Percentiles rank a stretch among this genome's conserved stretches.
These are phyloP conservation scores for Suillus placidus DNA, from an alignment of 768 basidiomycete species.

Conservation along the genomic window DNA sequence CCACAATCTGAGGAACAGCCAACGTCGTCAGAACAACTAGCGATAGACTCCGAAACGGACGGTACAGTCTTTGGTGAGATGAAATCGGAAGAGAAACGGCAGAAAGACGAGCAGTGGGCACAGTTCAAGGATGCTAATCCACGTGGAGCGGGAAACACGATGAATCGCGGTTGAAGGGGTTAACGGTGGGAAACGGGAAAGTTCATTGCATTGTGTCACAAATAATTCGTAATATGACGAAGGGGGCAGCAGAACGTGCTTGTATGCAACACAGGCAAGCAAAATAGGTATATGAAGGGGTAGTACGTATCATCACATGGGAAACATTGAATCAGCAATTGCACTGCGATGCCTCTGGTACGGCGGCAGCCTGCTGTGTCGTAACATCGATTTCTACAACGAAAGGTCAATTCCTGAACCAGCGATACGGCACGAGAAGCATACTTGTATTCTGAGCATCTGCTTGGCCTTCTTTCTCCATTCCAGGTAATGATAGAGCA, in stretches of 20 bases:
- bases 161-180: slow-evolving; percentile 78
- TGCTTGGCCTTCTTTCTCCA: slow-evolving; percentile 78
- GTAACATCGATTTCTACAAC: slow-evolving; percentile 89
- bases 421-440: slow-evolving; percentile 14
- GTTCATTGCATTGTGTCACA: slow-evolving; percentile 9
- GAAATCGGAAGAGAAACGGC: slow-evolving; percentile 74
- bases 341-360: slow-evolving; percentile 88
- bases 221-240: slow-evolving; percentile 2
- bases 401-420: slow-evolving; percentile 11
- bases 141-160: slow-evolving; percentile 93
- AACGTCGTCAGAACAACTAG: slow-evolving; percentile 78
- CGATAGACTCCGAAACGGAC: slow-evolving; percentile 81
- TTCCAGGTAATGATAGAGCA: slow-evolving; percentile 95
- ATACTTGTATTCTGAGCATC: slow-evolving; percentile 56
- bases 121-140: slow-evolving; percentile 83
- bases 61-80: slow-evolving; percentile 69
- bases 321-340: slow-evolving; percentile 56
- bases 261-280: slow-evolving; percentile 24
- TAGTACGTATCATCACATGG: slow-evolving; percentile 7
- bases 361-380: slow-evolving; percentile 60
- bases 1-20: slow-evolving; percentile 64
- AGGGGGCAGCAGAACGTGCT: slow-evolving; percentile 18
- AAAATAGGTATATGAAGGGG: slow-evolving; percentile 24
- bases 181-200: slow-evolving; percentile 16
- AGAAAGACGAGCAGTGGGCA: slow-evolving; percentile 92